phyloP scores from a whole-genome alignment of 495 filamentous ascomycete genomes.

The Chaetomium fimeti region DNA sequence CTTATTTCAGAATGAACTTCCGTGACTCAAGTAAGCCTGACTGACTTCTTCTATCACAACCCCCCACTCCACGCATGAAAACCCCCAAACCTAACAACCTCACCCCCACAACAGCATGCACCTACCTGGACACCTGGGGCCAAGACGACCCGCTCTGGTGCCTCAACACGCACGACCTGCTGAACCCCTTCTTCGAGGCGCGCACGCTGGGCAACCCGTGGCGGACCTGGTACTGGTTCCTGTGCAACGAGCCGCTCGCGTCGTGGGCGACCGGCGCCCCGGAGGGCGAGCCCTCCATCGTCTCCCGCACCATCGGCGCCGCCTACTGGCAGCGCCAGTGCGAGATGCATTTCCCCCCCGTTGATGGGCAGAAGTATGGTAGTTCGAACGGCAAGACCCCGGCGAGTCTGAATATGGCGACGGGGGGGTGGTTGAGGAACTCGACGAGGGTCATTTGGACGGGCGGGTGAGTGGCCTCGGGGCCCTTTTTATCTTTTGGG shows the following conservation, averaged over 20 bases:
- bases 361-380: constrained; percentile 51
- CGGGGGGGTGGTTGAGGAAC: constrained; percentile 56
- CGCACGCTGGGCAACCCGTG: constrained; percentile 53
- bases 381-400: constrained; percentile 53
- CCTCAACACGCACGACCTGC: constrained; percentile 58
- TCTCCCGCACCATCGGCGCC: constrained; percentile 56
- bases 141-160: constrained; percentile 52
- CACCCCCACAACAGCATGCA: constrained; percentile 22
- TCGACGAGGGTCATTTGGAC: constrained; percentile 58
- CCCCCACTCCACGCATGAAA: background rate
- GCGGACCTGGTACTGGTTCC: constrained; percentile 63
- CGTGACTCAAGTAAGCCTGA: constrained; percentile 50
- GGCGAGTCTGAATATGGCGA: constrained; percentile 55
- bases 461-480: constrained; percentile 47
- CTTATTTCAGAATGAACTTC: constrained; percentile 48
- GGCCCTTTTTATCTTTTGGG: background rate
- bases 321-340: constrained; percentile 63
- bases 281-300: constrained; percentile 38
- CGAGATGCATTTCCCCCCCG: constrained; percentile 57
- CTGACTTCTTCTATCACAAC: too few species aligned
- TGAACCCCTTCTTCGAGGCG: constrained; percentile 57
- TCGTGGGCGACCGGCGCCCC: constrained; percentile 52
- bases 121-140: constrained; percentile 52
- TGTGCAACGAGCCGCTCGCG: constrained; percentile 59
- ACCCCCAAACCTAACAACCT: background rate